Percentiles rank a stretch among this genome's conserved stretches.
These are phyloP conservation scores for Sequoia sempervirens DNA, from an alignment of 75 land plant species.

Conservation along the genomic window DNA sequence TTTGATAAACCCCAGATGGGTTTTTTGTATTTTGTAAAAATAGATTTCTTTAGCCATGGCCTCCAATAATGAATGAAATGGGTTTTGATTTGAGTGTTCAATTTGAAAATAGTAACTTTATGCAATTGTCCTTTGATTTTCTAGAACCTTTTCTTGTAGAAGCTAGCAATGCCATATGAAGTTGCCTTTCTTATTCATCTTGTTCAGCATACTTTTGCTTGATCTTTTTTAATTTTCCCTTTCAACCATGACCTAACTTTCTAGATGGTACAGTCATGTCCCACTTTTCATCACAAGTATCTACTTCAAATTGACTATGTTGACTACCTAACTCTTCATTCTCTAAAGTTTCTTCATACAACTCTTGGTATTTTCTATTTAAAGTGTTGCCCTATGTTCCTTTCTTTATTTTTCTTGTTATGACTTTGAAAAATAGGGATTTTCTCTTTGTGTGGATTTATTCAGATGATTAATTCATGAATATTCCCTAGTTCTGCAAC, in stretches of 20 bases:
- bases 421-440: slow-evolving; percentile 88
- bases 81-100: too few relatives aligned
- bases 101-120: too few relatives aligned
- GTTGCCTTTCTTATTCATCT: slow-evolving; percentile 89
- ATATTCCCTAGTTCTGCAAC: too few relatives aligned
- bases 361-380: slow-evolving; percentile 12
- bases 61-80: too few relatives aligned
- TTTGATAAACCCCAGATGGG: too few relatives aligned
- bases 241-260: slow-evolving; percentile 75
- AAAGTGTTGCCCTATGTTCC: slow-evolving; percentile 28
- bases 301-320: not conserved
- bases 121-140: too few relatives aligned
- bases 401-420: slow-evolving; percentile 84
- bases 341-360: slow-evolving; percentile 9
- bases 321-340: not conserved
- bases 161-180: slow-evolving; percentile 85
- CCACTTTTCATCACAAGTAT: slow-evolving; percentile 14
- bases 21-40: too few relatives aligned
- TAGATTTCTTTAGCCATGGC: too few relatives aligned
- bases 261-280: slow-evolving; percentile 20
- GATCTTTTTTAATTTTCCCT: slow-evolving; percentile 85
- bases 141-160: too few relatives aligned
- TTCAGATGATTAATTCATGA: slow-evolving; percentile 14
- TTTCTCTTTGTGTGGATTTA: slow-evolving; percentile 50
- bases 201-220: slow-evolving; percentile 81